A percentile compares a stretch with the other conserved stretches of the same genome.
phyloP scores from a whole-genome alignment of 2,329 filamentous ascomycete genomes.

The Rhexocercosporidium sp. region DNA sequence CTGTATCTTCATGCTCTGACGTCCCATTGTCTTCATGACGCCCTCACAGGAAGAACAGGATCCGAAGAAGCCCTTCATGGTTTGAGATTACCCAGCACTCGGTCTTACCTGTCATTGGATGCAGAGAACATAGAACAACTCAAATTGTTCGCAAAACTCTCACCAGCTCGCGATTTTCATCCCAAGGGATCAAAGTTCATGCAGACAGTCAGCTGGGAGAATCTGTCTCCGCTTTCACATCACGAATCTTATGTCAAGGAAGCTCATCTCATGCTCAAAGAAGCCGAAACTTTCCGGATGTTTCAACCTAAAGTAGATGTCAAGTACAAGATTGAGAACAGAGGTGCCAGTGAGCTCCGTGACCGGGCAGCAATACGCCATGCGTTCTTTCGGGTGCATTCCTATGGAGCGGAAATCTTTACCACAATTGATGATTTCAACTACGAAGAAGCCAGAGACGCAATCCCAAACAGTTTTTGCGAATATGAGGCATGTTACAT shows the following conservation, averaged over 20 bases:
- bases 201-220: constrained; percentile 13
- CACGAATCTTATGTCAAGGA: constrained; percentile 10
- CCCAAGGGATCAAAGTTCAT: constrained; percentile 47
- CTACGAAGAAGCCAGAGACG: constrained; percentile 44
- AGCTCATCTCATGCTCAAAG: constrained; percentile 4
- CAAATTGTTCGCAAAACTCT: constrained; percentile 46
- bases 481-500: constrained; percentile 25
- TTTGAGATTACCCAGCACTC: constrained; percentile 53
- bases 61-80: constrained; percentile 59
- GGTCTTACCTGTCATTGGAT: constrained; percentile 52
- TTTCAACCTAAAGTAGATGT: not conserved
- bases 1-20: constrained; percentile 60
- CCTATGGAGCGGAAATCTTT: constrained; percentile 48
- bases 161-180: constrained; percentile 52
- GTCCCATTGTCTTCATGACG: constrained; percentile 49
- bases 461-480: constrained; percentile 1
- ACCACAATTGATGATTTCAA: constrained; percentile 39
- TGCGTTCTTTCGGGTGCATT: constrained; percentile 41
- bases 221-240: constrained; percentile 16
- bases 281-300: constrained; percentile 5
- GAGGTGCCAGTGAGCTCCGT: constrained; percentile 28
- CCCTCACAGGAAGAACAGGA: constrained; percentile 49
- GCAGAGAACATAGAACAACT: constrained; percentile 46
- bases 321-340: constrained; percentile 3
- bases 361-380: constrained; percentile 41